phyloP scores from a whole-genome alignment of 345 rosid species.

The Salix suchowensis region DNA sequence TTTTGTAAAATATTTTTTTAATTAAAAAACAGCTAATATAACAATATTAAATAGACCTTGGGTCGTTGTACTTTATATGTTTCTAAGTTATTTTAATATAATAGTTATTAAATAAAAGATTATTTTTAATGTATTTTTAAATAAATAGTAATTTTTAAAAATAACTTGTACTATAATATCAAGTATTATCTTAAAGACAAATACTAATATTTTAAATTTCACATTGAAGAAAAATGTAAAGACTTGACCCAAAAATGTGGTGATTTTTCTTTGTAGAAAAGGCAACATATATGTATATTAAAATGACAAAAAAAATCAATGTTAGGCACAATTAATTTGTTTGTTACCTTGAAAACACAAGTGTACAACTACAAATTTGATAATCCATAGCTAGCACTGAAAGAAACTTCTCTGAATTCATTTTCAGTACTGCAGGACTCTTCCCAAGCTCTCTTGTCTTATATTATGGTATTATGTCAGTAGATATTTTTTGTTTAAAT shows the following conservation, averaged over 20 bases:
- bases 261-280: not conserved
- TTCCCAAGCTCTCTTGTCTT: not conserved
- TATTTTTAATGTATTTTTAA: too few species aligned
- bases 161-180: too few species aligned
- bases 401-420: not conserved
- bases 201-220: not conserved
- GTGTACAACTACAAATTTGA: not conserved
- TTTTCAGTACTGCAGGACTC: not conserved
- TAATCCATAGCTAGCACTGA: not conserved
- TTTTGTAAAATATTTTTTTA: too few species aligned
- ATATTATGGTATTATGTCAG: too few species aligned
- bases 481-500: too few species aligned
- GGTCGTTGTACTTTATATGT: too few species aligned
- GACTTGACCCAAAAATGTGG: not conserved
- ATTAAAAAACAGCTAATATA: rapidly evolving
- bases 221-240: too few species aligned
- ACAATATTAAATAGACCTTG: too few species aligned
- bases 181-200: not conserved
- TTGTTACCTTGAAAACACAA: not conserved
- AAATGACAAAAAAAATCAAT: not conserved
- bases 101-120: too few species aligned
- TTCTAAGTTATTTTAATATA: too few species aligned
- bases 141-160: too few species aligned
- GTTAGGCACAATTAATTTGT: not conserved
- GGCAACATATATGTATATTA: not conserved